Conservation (phyloP, 495 filamentous ascomycete genomes). For the Tuber melanosporum region DNA sequence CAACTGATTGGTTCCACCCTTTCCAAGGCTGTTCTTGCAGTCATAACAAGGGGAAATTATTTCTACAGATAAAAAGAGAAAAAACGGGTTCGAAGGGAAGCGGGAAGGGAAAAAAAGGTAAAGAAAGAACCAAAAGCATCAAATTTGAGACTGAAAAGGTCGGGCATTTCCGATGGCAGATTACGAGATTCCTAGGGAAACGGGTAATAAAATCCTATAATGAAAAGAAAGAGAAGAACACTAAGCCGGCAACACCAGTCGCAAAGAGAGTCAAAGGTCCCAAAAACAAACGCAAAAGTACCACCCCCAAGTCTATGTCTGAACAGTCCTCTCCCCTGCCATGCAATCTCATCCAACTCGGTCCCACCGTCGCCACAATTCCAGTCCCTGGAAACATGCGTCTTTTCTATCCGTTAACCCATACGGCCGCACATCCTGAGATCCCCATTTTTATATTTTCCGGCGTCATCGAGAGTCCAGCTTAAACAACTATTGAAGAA, state of each 20-base stretch:
- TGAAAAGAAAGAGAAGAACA: slow-evolving; percentile 20
- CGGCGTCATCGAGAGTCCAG: background rate
- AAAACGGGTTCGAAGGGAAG: slow-evolving; percentile 9
- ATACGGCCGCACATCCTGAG: slow-evolving; percentile 4
- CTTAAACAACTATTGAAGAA: background rate
- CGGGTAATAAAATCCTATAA: slow-evolving; percentile 23
- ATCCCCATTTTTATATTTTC: background rate
- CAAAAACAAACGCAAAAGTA: slow-evolving; percentile 15
- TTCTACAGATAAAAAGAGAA: slow-evolving; percentile 19
- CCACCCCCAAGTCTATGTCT: slow-evolving; percentile 25
- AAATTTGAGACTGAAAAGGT: background rate
- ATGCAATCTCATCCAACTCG: slow-evolving; percentile 5
- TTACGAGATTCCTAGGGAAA: slow-evolving; percentile 9
- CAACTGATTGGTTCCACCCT: background rate
- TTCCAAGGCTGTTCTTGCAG: background rate
- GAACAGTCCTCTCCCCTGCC: slow-evolving; percentile 19
- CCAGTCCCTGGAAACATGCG: slow-evolving; percentile 4
- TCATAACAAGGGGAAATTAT: slow-evolving; percentile 7
- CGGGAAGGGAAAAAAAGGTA: background rate
- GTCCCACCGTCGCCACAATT: background rate
- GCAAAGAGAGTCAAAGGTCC: slow-evolving; percentile 23
- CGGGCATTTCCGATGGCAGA: slow-evolving; percentile 10
- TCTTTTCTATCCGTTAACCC: background rate
- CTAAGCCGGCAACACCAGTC: slow-evolving; percentile 25
- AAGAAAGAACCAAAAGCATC: background rate